Evolutionary conservation across 306 rosid genomes (phyloP).

Genomic region (Oemleria cerasiformis): DNA sequence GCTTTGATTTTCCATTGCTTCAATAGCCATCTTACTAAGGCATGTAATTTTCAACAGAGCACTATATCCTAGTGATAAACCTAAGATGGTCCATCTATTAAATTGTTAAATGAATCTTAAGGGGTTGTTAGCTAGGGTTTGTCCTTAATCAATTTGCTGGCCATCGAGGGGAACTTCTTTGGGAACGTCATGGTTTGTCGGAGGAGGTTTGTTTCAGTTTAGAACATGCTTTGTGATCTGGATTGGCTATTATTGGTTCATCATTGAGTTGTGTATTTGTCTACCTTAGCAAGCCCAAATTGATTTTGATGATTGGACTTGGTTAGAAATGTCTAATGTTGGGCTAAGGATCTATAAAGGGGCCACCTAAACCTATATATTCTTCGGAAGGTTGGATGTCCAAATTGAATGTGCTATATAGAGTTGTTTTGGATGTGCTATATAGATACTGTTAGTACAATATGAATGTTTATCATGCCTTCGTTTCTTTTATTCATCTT

Average conservation of each 20-base stretch:
- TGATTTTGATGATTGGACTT: background rate
- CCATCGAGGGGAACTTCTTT: background rate
- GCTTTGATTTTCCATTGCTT: background rate
- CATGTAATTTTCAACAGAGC: background rate
- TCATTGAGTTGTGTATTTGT: background rate
- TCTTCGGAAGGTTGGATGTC: no score
- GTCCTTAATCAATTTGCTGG: background rate
- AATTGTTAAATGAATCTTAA: background rate
- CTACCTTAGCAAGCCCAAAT: conserved; percentile 2
- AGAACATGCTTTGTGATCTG: background rate
- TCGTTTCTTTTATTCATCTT: conserved; percentile 23
- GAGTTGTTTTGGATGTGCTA: background rate
- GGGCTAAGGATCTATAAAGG: background rate
- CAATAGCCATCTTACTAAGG: background rate
- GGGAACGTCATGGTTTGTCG: background rate
- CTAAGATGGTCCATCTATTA: background rate
- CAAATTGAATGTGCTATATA: no score
- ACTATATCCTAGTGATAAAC: background rate
- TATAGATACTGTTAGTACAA: background rate
- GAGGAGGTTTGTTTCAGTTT: background rate
- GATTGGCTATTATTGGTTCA: background rate
- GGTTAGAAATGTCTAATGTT: background rate
- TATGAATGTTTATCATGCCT: background rate
- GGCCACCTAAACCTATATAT: no score
- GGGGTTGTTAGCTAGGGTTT: background rate